Conservation (phyloP, 2,329 filamentous ascomycete species). For the Paramyrothecium sp. region DNA sequence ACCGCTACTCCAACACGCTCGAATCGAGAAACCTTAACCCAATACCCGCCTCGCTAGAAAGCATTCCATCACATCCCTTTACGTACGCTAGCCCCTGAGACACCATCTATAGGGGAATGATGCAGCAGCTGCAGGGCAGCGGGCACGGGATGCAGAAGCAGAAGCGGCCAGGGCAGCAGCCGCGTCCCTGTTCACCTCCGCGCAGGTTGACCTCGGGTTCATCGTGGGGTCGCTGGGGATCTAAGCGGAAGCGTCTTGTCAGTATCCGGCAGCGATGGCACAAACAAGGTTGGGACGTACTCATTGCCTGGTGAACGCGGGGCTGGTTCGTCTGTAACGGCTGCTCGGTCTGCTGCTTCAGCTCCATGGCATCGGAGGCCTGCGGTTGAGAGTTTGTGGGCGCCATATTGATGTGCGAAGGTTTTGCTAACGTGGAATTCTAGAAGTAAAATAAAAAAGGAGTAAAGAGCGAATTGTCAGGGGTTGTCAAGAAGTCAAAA, state of each 20-base stretch:
- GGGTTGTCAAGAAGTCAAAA: too few species aligned
- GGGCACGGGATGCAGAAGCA: conserved; percentile 38
- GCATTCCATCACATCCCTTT: too few species aligned
- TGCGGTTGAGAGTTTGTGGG: not conserved
- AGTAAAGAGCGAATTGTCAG: too few species aligned
- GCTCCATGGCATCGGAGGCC: not conserved
- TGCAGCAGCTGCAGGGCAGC: conserved; percentile 35
- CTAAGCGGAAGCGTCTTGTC: not conserved
- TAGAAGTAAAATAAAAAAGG: not conserved
- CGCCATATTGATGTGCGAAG: not conserved
- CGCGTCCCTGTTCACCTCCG: conserved; percentile 4
- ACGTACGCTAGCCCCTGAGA: too few species aligned
- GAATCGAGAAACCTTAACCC: not conserved
- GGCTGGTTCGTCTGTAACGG: conserved; percentile 5
- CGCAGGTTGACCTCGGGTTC: conserved; percentile 6
- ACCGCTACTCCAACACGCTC: not conserved
- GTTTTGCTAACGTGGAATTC: not conserved
- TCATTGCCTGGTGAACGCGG: conserved; percentile 4
- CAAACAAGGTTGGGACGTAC: too few species aligned
- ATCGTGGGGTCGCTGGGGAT: conserved; percentile 6
- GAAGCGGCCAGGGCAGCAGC: conserved; percentile 29
- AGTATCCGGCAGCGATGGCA: too few species aligned
- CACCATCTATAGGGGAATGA: conserved; percentile 17
- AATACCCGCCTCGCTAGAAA: not conserved
- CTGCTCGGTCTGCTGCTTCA: conserved; percentile 1